Percentiles rank a stretch among this genome's conserved stretches.
phyloP scores from a whole-genome alignment of 331 rosid species.

The Quercus tomentella region DNA sequence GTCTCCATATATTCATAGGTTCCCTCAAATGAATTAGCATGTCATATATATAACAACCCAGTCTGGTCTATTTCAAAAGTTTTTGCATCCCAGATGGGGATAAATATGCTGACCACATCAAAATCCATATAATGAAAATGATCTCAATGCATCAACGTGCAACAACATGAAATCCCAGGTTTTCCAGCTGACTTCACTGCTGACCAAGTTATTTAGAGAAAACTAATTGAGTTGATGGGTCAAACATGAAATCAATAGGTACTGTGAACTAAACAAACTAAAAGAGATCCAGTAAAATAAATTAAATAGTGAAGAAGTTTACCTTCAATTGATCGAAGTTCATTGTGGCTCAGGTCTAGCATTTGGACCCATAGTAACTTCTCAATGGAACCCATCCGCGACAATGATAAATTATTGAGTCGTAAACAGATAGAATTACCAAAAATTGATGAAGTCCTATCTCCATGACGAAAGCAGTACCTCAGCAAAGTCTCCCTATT shows the following conservation, averaged over 20 bases:
- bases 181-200: background rate
- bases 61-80: background rate
- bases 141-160: background rate
- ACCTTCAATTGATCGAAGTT: slow-evolving; percentile 84
- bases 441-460: slow-evolving; percentile 21
- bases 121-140: background rate
- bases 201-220: background rate
- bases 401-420: slow-evolving; percentile 64
- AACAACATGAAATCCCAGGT: background rate
- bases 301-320: background rate
- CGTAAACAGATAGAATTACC: slow-evolving; percentile 46
- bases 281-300: background rate
- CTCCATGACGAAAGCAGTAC: slow-evolving; percentile 47
- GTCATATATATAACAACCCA: background rate
- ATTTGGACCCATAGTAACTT: slow-evolving; percentile 79
- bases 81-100: background rate
- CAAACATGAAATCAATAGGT: background rate
- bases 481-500: slow-evolving; percentile 50
- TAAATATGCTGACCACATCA: background rate
- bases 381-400: slow-evolving; percentile 64
- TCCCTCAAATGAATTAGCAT: background rate
- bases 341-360: slow-evolving; percentile 87
- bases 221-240: background rate
- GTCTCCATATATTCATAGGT: background rate
- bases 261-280: background rate